A percentile compares a stretch with the other conserved stretches of the same genome.
phyloP scores from a whole-genome alignment of 1,284 basidiomycete species.

The Jaminaea rosea region DNA sequence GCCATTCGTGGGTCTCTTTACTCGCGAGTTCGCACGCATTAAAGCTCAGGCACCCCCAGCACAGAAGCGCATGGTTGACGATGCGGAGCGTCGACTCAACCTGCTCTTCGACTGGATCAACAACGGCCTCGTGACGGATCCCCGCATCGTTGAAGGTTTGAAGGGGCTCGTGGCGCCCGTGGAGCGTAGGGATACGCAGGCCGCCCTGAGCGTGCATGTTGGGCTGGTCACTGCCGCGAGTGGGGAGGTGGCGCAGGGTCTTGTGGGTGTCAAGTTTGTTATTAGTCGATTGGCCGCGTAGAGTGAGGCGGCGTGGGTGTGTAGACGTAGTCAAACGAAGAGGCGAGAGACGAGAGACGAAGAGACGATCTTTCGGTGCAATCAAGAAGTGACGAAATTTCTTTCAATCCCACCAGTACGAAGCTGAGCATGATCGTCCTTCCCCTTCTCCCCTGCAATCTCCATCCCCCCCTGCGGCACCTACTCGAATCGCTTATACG shows the following conservation, averaged over 20 bases:
- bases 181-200: slow-evolving; percentile 37
- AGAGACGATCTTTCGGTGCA: too few relatives aligned
- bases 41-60: slow-evolving; percentile 54
- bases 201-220: slow-evolving; percentile 35
- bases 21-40: slow-evolving; percentile 23
- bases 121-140: slow-evolving; percentile 62
- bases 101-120: slow-evolving; percentile 82
- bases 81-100: slow-evolving; percentile 77
- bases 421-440: too few relatives aligned
- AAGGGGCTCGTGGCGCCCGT: slow-evolving; percentile 43
- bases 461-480: too few relatives aligned
- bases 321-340: too few relatives aligned
- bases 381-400: too few relatives aligned
- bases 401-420: too few relatives aligned
- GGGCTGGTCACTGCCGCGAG: slow-evolving; percentile 36
- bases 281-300: slow-evolving; percentile 19
- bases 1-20: slow-evolving; percentile 56
- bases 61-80: slow-evolving; percentile 75
- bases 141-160: slow-evolving; percentile 33
- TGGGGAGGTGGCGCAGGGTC: slow-evolving; percentile 35
- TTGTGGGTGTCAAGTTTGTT: slow-evolving; percentile 43
- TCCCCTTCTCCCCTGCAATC: too few relatives aligned
- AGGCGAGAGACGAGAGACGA: too few relatives aligned
- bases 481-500: slow-evolving; percentile 9
- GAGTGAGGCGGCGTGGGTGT: neutral